These are phyloP conservation scores for Backusella westeae DNA, from an alignment of 192 early-diverging fungal species.

Conservation along the genomic window DNA sequence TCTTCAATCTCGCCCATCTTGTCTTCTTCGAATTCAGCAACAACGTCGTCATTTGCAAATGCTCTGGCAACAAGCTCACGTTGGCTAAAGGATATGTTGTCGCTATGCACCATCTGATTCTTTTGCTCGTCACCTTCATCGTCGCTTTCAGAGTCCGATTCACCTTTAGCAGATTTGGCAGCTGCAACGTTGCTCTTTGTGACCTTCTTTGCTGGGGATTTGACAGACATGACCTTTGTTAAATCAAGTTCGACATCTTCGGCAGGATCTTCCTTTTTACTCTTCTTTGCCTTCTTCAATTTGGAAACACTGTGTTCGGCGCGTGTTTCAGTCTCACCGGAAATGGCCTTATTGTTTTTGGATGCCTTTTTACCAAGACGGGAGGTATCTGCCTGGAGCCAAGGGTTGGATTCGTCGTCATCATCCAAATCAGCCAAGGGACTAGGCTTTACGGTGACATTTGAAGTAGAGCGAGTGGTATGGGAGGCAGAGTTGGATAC, in stretches of 20 bases:
- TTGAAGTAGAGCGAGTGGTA: slow-evolving; percentile 54
- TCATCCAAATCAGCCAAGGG: slow-evolving; percentile 24
- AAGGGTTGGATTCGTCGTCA: slow-evolving; percentile 66
- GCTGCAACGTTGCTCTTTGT: background rate
- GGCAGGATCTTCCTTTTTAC: slow-evolving; percentile 38
- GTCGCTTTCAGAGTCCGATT: slow-evolving; percentile 31
- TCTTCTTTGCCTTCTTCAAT: slow-evolving; percentile 49
- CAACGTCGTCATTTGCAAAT: slow-evolving; percentile 92
- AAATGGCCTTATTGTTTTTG: slow-evolving; percentile 49
- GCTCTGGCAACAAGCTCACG: slow-evolving; percentile 88
- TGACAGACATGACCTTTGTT: slow-evolving; percentile 59
- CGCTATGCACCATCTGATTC: slow-evolving; percentile 54
- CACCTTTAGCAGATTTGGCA: slow-evolving; percentile 13
- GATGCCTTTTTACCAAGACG: slow-evolving; percentile 49
- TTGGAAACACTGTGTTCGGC: slow-evolving; percentile 65
- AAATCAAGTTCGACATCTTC: slow-evolving; percentile 71
- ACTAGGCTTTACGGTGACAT: slow-evolving; percentile 24
- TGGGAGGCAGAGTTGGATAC: slow-evolving; percentile 52
- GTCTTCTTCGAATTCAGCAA: slow-evolving; percentile 89
- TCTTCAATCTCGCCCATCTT: slow-evolving; percentile 67
- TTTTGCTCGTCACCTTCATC: slow-evolving; percentile 37
- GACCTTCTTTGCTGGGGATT: slow-evolving; percentile 30
- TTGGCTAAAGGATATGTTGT: slow-evolving; percentile 61
- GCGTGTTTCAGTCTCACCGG: slow-evolving; percentile 53
- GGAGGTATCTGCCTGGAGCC: slow-evolving; percentile 62